Evolutionary conservation across 768 basidiomycete species (phyloP), one percentile per base, ranked within the genome.

Genomic region (Pulveroboletus ravenelii): DNA sequence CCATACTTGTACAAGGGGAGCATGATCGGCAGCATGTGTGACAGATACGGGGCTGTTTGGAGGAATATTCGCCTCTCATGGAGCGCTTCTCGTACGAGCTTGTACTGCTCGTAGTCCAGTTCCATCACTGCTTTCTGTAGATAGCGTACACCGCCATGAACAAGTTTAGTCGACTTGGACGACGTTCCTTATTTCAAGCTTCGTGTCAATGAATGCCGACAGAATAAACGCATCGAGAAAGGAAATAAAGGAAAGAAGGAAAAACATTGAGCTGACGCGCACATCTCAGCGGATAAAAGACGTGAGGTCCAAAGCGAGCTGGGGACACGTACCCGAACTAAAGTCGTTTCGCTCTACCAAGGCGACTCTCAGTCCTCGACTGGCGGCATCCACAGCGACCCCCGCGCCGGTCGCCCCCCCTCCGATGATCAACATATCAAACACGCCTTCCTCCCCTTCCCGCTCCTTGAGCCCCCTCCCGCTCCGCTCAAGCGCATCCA

Each of bases 391-490:
- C 12, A 99, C 79, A 8, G 94, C 95, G n/a, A 93, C 87, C 37
- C 96, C 95, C 0, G 93, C 89, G 44, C 95, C 95, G 2, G 93
- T 97, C 5, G 95, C 95, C 17, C 95, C 95, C 35, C 95, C 94
- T 25, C 94, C 95, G 30, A 97, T 84, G 57, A 97, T 73, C 43
- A 94, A 70, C 27, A 93, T 60, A 68, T 94, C 92, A 55, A 89
- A 89, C 53, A 81, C 79, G 13, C 84, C 77, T 17, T 76, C 74
- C 2, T 72, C 73, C 2, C 65, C 53, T 43, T 35, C 44, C 6
- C 6, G 0, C 43, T 7, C 44, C 3, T 25, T 1, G 29, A 31
- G 42, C 31, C 7, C 30, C 13, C 30, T 8, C 41, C 41, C 51
- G 18, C 60, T 58, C 36, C 53, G 63, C 54, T 51, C 57, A 15